Conservation (phyloP, 345 rosid species). For the Gossypium australe region DNA sequence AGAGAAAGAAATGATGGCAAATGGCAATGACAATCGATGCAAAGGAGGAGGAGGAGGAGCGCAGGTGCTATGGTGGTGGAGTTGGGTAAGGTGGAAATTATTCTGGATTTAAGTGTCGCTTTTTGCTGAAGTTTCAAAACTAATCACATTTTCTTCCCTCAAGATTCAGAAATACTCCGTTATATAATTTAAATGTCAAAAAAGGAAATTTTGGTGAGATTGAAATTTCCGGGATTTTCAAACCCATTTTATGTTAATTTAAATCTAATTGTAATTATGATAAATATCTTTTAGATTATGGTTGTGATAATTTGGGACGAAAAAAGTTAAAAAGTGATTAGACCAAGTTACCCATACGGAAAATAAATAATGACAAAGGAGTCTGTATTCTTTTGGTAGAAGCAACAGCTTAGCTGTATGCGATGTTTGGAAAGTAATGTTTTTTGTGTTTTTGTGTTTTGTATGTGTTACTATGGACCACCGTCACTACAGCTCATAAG, state of each 20-base stretch:
- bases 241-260: too few species aligned
- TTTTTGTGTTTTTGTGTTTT: background rate
- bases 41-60: constrained; percentile 15
- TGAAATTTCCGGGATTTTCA: background rate
- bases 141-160: constrained; percentile 20
- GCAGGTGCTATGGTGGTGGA: constrained; percentile 21
- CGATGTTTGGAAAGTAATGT: constrained; percentile 20
- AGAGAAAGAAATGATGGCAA: constrained; percentile 7
- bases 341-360: constrained; percentile 22
- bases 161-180: background rate
- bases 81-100: constrained; percentile 27
- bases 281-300: background rate
- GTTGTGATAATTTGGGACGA: background rate
- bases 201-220: background rate
- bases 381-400: constrained; percentile 25
- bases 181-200: background rate
- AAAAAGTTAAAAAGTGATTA: background rate
- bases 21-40: constrained; percentile 11
- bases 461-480: constrained; percentile 32
- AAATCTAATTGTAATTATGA: too few species aligned
- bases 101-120: constrained; percentile 29
- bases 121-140: constrained; percentile 27
- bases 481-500: constrained; percentile 43
- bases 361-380: background rate
- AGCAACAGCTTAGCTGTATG: background rate